Conservation (phyloP, 768 basidiomycete species). For the Tulasnella sp. region DNA sequence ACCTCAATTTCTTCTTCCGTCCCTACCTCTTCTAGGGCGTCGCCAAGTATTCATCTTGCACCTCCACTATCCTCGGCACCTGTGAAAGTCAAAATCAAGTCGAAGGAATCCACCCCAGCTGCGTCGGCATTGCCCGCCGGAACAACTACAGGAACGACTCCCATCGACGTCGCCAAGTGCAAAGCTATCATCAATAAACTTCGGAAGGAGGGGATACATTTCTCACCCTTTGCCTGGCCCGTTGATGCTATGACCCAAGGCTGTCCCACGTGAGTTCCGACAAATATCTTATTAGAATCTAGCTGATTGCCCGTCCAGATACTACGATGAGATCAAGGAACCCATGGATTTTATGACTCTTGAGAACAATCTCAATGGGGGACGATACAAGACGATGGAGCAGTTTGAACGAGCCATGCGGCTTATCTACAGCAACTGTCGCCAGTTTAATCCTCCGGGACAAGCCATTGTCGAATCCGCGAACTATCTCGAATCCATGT, state of each 20-base stretch:
- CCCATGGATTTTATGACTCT: constrained; percentile 96
- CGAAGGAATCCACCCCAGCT: constrained; percentile 10
- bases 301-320: constrained; percentile 37
- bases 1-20: neutral
- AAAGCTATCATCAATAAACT: constrained; percentile 55
- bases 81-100: constrained; percentile 9
- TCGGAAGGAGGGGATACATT: constrained; percentile 45
- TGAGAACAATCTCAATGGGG: constrained; percentile 47
- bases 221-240: constrained; percentile 62
- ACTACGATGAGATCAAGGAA: constrained; percentile 78
- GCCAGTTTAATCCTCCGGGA: constrained; percentile 78
- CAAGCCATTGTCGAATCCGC: constrained; percentile 66
- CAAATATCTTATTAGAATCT: neutral
- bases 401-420: constrained; percentile 69
- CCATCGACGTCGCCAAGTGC: constrained; percentile 76
- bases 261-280: constrained; percentile 75
- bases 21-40: neutral
- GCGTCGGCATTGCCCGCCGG: neutral
- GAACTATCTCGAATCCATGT: constrained; percentile 58
- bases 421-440: constrained; percentile 80
- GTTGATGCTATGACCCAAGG: constrained; percentile 77
- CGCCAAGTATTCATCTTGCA: neutral
- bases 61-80: neutral
- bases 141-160: constrained; percentile 26
- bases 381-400: constrained; percentile 68